Percentiles rank a stretch among this genome's conserved stretches.
Conservation (phyloP, 192 early-diverging fungal genomes). For the Dimargaris xerosporica region DNA sequence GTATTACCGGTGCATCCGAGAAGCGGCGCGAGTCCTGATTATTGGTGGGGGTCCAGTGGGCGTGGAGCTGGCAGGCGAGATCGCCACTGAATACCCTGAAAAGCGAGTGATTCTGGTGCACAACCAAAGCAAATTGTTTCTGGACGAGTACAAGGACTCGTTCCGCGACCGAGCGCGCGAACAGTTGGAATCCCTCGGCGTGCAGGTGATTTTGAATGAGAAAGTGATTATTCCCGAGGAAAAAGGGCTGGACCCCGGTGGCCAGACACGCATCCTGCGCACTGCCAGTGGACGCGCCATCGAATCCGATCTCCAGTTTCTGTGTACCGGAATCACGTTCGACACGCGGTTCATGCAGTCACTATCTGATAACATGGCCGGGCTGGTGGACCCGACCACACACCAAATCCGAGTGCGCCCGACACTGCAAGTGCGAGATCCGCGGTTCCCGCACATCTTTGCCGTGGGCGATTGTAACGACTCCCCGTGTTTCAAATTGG, state of each 20-base stretch:
- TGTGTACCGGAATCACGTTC: constrained; percentile 25
- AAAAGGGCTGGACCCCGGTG: constrained; percentile 19
- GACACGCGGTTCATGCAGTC: constrained; percentile 29
- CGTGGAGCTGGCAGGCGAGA: constrained; percentile 38
- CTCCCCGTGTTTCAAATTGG: constrained; percentile 21
- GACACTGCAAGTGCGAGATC: constrained; percentile 28
- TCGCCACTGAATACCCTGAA: constrained; percentile 27
- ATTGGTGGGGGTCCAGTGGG: constrained; percentile 57
- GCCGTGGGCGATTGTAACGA: constrained; percentile 35
- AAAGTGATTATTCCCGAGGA: constrained; percentile 22
- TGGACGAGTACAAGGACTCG: constrained; percentile 25
- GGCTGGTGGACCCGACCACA: constrained; percentile 20
- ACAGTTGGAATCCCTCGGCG: constrained; percentile 29
- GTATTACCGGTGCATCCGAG: constrained; percentile 27
- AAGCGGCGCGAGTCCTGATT: constrained; percentile 33
- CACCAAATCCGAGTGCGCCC: constrained; percentile 27
- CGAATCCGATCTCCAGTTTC: constrained; percentile 38
- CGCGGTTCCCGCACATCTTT: constrained; percentile 26
- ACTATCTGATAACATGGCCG: constrained; percentile 14
- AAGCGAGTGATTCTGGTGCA: constrained; percentile 35
- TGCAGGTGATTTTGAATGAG: constrained; percentile 33
- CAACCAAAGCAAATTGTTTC: constrained; percentile 22
- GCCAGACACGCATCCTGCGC: constrained; percentile 21
- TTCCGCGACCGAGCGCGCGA: constrained; percentile 22
- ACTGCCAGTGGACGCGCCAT: constrained; percentile 29